A percentile compares a stretch with the other conserved stretches of the same genome.
Conservation (phyloP, 352 stramenopile species). For the Elongisporangium senticosum region DNA sequence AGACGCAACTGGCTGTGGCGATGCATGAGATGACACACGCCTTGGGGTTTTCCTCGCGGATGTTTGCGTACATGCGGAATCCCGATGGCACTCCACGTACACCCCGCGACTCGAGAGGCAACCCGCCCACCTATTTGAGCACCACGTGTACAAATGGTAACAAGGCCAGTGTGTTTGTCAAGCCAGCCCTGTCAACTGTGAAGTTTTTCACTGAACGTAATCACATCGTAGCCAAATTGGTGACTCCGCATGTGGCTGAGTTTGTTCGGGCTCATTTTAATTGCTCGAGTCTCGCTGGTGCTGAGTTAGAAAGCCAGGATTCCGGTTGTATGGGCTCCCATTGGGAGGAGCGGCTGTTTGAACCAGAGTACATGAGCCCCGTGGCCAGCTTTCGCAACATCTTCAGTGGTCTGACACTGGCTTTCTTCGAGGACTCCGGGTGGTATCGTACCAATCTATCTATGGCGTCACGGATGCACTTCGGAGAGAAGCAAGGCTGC, state of each 20-base stretch:
- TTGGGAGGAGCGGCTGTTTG: constrained; percentile 82
- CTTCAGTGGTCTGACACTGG: constrained; percentile 61
- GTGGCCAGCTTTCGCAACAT: constrained; percentile 74
- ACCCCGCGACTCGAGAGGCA: constrained; percentile 34
- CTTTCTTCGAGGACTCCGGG: constrained; percentile 80
- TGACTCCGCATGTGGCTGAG: constrained; percentile 52
- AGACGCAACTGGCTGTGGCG: constrained; percentile 57
- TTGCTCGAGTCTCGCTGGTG: constrained; percentile 46
- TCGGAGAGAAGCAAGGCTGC: constrained; percentile 60
- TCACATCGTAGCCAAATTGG: constrained; percentile 55
- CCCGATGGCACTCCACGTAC: constrained; percentile 62
- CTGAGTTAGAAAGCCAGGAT: constrained; percentile 77
- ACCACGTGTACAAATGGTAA: constrained; percentile 55
- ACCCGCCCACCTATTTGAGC: constrained; percentile 20
- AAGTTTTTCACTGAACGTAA: constrained; percentile 48
- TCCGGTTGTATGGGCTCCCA: constrained; percentile 71
- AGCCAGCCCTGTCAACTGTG: constrained; percentile 35
- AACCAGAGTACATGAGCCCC: constrained; percentile 78
- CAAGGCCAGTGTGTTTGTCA: constrained; percentile 26
- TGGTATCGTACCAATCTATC: constrained; percentile 69
- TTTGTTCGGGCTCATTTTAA: constrained; percentile 68
- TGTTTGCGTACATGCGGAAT: constrained; percentile 71
- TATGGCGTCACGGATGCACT: constrained; percentile 50
- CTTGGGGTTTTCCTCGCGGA: constrained; percentile 70
- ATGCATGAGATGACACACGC: constrained; percentile 83